Conservation (phyloP, 345 rosid species). For the Sisymbrium irio region DNA sequence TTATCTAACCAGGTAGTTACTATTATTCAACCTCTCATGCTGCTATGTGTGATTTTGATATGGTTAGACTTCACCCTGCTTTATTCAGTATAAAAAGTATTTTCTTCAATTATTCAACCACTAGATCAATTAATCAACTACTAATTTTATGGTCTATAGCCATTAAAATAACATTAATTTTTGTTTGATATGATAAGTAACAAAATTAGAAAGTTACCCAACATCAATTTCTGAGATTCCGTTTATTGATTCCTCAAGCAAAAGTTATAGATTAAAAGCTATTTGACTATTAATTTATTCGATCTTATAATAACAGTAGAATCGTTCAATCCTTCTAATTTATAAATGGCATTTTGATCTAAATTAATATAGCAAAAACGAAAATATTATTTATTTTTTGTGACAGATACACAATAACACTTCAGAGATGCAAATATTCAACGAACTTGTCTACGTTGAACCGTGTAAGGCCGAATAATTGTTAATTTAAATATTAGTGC, state of each 20-base stretch:
- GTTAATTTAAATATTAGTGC: conserved; percentile 12
- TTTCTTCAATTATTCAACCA: not conserved
- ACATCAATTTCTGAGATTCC: not conserved
- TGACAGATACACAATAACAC: conserved; percentile 1
- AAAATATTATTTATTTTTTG: not conserved
- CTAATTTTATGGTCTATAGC: too few species aligned
- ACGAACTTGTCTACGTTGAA: conserved; percentile 22
- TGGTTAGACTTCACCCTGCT: not conserved
- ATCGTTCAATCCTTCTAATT: not conserved
- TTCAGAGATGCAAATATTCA: too few species aligned
- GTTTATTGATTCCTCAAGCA: not conserved
- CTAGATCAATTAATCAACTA: not conserved
- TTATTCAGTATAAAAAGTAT: not conserved
- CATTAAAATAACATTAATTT: not conserved
- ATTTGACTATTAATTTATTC: not conserved
- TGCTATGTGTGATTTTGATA: not conserved
- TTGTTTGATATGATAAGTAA: not conserved
- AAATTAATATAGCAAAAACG: not conserved
- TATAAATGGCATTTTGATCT: not conserved
- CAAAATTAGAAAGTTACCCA: not conserved
- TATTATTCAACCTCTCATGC: too few species aligned
- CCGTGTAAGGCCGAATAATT: conserved; percentile 14
- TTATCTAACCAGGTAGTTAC: too few species aligned
- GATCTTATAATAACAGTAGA: not conserved
- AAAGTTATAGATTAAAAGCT: not conserved